Evolutionary conservation across 805 yeast species (phyloP), one percentile per base, ranked within the genome.

Genomic region (Nakazawaea holstii): DNA sequence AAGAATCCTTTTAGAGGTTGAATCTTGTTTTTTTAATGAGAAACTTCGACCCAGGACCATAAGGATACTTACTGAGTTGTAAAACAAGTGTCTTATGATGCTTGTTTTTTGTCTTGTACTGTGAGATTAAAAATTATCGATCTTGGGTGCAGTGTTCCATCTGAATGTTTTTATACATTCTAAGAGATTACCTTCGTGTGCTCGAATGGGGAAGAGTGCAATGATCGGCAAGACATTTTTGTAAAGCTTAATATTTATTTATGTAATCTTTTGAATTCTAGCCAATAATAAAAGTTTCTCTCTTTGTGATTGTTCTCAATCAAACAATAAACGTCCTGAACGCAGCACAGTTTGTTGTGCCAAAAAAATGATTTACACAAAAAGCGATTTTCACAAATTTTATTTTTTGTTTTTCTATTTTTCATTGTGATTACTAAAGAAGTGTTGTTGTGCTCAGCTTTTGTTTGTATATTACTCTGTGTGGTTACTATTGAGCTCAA

Each of bases 111-210:
- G 49, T 53, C 50, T 64, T 68, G 75, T 66, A 66, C 79, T 74
- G 81, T 36, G 80, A 77, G 80, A 77, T 54, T 52, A 73, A 69
- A 62, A 52, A 57, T 55, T 72, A 60, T 68, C 69, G 74, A 69
- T 77, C 82, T 77, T 76, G 82, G 82, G 82, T 77, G 82, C 82
- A 74, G 77, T 74, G 70, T 68, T 67, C 71, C 80, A 74, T 75
- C 60, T 55, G 76, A 65, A 59, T 27, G 39, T 48, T 53, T 63
- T 61, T 56, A 53, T 51, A 57, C 56, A 63, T 66, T 63, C 73
- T 71, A 73, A 74, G 79, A 79, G 77, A 57, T 65, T 67, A 67
- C 82, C 81, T 77, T 77, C 79, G 82, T 76, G 82, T 70, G 67
- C 77, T 79, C 80, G 79, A 67, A 75, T 77, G 81, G 72, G 80